A percentile compares a stretch with the other conserved stretches of the same genome.
phyloP scores from a whole-genome alignment of 805 yeast genomes.

The Cyberlindnera xylosilytica region DNA sequence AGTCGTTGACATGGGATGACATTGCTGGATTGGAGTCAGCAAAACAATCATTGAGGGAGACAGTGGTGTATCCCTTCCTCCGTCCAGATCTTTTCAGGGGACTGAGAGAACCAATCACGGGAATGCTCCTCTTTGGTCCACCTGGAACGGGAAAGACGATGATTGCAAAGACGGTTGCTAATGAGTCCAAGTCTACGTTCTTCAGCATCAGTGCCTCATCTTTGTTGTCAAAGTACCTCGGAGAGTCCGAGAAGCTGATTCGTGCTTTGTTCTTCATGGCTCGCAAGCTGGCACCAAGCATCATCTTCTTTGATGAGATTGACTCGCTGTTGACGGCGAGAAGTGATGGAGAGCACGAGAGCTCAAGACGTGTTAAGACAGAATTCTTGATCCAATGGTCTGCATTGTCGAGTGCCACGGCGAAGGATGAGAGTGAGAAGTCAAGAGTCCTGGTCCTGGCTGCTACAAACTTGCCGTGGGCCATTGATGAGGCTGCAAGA shows the following conservation, averaged over 20 bases:
- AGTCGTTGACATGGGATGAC: conserved; percentile 92
- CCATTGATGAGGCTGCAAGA: conserved; percentile 94
- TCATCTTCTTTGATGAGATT: conserved; percentile 93
- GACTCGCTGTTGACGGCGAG: conserved; percentile 85
- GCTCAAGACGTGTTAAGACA: conserved; percentile 84
- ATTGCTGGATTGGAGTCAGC: conserved; percentile 92
- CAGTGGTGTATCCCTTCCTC: conserved; percentile 92
- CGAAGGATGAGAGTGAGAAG: conserved; percentile 50
- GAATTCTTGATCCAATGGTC: conserved; percentile 96
- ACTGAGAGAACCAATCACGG: conserved; percentile 88
- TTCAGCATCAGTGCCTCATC: conserved; percentile 90
- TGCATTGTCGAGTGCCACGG: conserved; percentile 71
- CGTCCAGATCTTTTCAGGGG: conserved; percentile 93
- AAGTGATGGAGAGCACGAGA: conserved; percentile 76
- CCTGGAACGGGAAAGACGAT: conserved; percentile 99
- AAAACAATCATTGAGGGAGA: conserved; percentile 83
- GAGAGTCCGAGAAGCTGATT: conserved; percentile 92
- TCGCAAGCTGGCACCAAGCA: conserved; percentile 82
- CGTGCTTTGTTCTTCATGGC: conserved; percentile 85
- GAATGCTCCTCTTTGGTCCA: conserved; percentile 96
- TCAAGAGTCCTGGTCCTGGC: conserved; percentile 82
- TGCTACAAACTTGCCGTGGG: conserved; percentile 96
- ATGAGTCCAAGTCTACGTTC: conserved; percentile 90
- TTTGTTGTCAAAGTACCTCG: conserved; percentile 80
- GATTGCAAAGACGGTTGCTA: conserved; percentile 96